Base-by-base conservation (phyloP, 1,284 basidiomycete genomes). In the Inonotus hispidus region DNA sequence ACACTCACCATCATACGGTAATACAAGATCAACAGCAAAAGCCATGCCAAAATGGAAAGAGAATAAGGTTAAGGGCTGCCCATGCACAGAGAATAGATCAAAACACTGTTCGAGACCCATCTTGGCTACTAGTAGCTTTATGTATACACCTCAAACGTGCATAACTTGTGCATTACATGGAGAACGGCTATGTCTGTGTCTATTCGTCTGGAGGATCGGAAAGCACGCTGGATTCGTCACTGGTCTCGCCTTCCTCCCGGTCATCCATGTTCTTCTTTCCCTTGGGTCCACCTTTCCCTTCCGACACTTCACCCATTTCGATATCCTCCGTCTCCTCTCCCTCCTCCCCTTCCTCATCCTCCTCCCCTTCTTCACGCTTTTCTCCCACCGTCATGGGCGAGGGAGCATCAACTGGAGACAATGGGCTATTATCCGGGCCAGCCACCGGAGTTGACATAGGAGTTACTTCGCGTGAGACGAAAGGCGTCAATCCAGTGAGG, bases 241-340 rank as follows among this genome's bases (percentile, higher is more conserved):
- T 90, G 29, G 90, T 88, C 71, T 92, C 90, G 25, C 90, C 90
- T 74, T 92, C 90, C 68, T 92, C 90, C 63, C 90, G 72, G 59
- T 92, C 90, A 67, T 90, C 88, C 21, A 25, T 41, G n/a, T 38
- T 16, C 57, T 62, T 81, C 74, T 46, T 71, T 60, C 64, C 81
- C 84, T 70, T 77, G 83, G 70, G 81, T 82, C 58, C 66, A 70
- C 66, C 81, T 19, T 81, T 81, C 58, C 83, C 82, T 69, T 91
- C 89, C 62, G 87, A 84, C 2, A 92, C 80, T 69, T 92, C 89
- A n/a, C 89, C 89, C 89, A 92, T 91, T 71, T 92, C 89, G 62
- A 92, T 90, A 65, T 92, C 88, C 64, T 88, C 82, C 54, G 81
- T 80, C 21, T 71, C 73, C 41, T 69, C 66, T 32, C 67, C 66